phyloP scores from a whole-genome alignment of 306 rosid species.

The Purshia tridentata region DNA sequence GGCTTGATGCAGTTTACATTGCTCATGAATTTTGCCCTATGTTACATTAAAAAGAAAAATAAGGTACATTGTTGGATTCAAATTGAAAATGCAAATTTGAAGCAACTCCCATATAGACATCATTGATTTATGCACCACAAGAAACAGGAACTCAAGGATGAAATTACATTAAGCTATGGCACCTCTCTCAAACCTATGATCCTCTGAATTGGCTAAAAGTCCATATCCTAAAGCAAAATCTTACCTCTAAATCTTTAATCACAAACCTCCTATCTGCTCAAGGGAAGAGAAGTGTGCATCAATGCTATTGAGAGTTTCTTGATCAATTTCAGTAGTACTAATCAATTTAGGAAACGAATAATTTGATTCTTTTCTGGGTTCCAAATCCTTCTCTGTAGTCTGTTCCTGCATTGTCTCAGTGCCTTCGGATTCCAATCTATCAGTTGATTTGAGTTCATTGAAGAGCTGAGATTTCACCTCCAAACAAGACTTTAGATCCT shows the following conservation, averaged over 20 bases:
- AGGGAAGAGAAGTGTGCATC: slow-evolving; percentile 67
- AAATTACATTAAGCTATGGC: slow-evolving; percentile 3
- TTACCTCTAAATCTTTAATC: slow-evolving; percentile 27
- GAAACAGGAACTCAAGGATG: slow-evolving; percentile 12
- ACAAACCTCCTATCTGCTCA: slow-evolving; percentile 58
- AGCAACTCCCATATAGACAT: slow-evolving; percentile 9
- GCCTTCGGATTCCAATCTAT: slow-evolving; percentile 36
- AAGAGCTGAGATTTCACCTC: slow-evolving; percentile 68
- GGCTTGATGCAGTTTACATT: neutral
- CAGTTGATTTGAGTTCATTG: slow-evolving; percentile 31
- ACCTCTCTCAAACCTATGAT: slow-evolving; percentile 20
- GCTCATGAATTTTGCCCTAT: neutral
- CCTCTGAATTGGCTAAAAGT: slow-evolving; percentile 21
- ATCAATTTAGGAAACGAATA: slow-evolving; percentile 47
- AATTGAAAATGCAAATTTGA: slow-evolving; percentile 11
- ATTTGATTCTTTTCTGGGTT: slow-evolving; percentile 38
- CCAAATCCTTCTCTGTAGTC: slow-evolving; percentile 34
- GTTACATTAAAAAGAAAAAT: slow-evolving; percentile 1
- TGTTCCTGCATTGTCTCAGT: slow-evolving; percentile 33
- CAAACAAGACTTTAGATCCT: slow-evolving; percentile 75
- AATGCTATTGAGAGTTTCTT: slow-evolving; percentile 55
- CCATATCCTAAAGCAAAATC: slow-evolving; percentile 13
- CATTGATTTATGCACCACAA: neutral
- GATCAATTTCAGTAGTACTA: slow-evolving; percentile 47
- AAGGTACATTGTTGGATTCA: neutral